Conservation (phyloP, 805 yeast species). For the Cyberlindnera maclurae region DNA sequence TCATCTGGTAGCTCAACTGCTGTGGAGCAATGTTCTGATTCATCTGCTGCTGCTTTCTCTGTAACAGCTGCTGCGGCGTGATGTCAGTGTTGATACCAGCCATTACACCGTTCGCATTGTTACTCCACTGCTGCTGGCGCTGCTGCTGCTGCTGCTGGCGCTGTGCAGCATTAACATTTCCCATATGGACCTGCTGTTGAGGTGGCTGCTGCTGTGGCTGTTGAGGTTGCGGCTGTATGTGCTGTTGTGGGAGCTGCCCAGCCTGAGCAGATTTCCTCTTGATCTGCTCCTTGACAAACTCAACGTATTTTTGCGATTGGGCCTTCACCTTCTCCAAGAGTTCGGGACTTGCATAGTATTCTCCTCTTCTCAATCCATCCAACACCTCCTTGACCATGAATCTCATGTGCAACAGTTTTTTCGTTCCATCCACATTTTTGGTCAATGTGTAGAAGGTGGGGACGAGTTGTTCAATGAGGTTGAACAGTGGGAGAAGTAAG, state of each 20-base stretch:
- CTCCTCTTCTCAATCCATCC: slow-evolving; percentile 58
- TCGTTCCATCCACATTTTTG: slow-evolving; percentile 67
- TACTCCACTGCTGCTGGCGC: slow-evolving; percentile 8
- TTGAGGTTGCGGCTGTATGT: slow-evolving; percentile 5
- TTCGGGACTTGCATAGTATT: slow-evolving; percentile 66
- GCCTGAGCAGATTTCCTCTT: slow-evolving; percentile 25
- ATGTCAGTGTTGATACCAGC: slow-evolving; percentile 18
- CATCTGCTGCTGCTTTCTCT: slow-evolving; percentile 23
- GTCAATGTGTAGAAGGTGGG: slow-evolving; percentile 75
- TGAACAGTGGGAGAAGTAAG: slow-evolving; percentile 44
- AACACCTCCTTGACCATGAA: slow-evolving; percentile 70
- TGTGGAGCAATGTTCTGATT: slow-evolving; percentile 20
- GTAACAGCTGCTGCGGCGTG: slow-evolving; percentile 23
- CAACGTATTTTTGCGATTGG: slow-evolving; percentile 70
- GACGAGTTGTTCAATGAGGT: slow-evolving; percentile 66
- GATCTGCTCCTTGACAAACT: slow-evolving; percentile 62
- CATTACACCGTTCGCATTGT: slow-evolving; percentile 12
- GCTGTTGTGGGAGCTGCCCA: slow-evolving; percentile 27
- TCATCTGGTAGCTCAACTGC: slow-evolving; percentile 14
- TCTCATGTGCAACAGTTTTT: slow-evolving; percentile 69
- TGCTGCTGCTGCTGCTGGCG: slow-evolving; percentile 3
- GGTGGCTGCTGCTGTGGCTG: slow-evolving; percentile 23
- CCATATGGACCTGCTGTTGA: slow-evolving; percentile 1
- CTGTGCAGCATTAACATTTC: neutral
- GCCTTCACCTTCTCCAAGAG: slow-evolving; percentile 60